Base-by-base conservation (phyloP, 1,139 yeast genomes). In the Waltiozyma solani region DNA sequence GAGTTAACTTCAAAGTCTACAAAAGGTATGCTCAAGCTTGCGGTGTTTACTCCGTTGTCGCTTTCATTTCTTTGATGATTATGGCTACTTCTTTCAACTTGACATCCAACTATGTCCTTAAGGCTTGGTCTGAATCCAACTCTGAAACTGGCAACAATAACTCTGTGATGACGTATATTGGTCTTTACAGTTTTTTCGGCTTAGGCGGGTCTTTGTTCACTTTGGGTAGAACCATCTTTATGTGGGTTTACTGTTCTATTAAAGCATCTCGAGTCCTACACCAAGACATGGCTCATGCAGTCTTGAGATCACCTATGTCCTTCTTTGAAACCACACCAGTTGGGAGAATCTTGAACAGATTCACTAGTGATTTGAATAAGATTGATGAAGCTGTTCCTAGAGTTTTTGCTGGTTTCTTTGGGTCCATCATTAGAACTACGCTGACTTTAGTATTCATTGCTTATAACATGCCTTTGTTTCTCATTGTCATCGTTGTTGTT, bases 321-420 rank as follows among this genome's bases (percentile, higher is more conserved):
- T 81, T 79, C 56, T 81, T 81, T 53, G 91, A 81, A 58, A 80
- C 87, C 2, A 81, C 89, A 1, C 91, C 91, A 26, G 66, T 78
- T 44, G 91, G 91, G n/a, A 69, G 91, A 59, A 67, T 81, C 33
- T 66, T 79, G 51, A 81, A 81, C 41, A 57, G 77, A 39, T 84
- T 84, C 52, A 76, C 89, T 15, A 73, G 79, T 45, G 95, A 84
- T 56, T 68, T 84, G 52, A 71, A 70, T 43, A 71, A 73, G 38
- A 63, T 82, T 42, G 93, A 83, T 54, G 64, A 66, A 37, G 58
- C 61, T 4, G 58, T 76, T 30, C 78, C 79, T 19, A 59, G 64
- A 37, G 61, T 67, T 0, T 64, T 74, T 44, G 53, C 64, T 9
- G 62, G 65, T 18, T 67, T 76, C 41, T 66, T 74, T 46, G 56